phyloP scores from a whole-genome alignment of 352 stramenopile species.

The Pythium plurisporium region DNA sequence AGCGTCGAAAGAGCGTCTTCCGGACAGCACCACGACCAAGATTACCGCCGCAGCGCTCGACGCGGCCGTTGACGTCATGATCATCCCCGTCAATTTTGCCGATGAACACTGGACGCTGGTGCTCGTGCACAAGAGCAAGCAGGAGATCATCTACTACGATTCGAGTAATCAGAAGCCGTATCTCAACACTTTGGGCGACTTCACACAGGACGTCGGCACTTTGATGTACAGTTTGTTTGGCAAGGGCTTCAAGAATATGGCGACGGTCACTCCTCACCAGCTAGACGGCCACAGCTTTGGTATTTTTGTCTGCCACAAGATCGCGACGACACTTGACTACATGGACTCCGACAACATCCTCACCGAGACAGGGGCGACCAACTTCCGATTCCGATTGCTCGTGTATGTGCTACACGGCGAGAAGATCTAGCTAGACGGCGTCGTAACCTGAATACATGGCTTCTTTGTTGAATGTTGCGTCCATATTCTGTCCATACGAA shows the following conservation, averaged over 20 bases:
- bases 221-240: neutral
- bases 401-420: conserved; percentile 5
- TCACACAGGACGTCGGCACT: neutral
- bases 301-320: neutral
- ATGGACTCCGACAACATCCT: conserved; percentile 4
- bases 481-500: too few relatives aligned
- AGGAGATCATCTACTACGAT: neutral
- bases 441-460: too few relatives aligned
- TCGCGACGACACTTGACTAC: neutral
- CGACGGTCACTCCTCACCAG: neutral
- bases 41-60: neutral
- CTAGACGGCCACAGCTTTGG: neutral
- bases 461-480: too few relatives aligned
- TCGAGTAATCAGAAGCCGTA: neutral
- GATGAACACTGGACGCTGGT: neutral
- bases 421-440: conserved; percentile 9
- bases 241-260: neutral
- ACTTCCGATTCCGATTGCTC: conserved; percentile 6
- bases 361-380: neutral
- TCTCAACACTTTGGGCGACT: neutral
- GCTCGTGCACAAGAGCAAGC: neutral
- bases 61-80: neutral
- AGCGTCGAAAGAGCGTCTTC: neutral
- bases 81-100: neutral
- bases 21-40: neutral